phyloP scores from a whole-genome alignment of 306 rosid genomes.

The Betula pendula region DNA sequence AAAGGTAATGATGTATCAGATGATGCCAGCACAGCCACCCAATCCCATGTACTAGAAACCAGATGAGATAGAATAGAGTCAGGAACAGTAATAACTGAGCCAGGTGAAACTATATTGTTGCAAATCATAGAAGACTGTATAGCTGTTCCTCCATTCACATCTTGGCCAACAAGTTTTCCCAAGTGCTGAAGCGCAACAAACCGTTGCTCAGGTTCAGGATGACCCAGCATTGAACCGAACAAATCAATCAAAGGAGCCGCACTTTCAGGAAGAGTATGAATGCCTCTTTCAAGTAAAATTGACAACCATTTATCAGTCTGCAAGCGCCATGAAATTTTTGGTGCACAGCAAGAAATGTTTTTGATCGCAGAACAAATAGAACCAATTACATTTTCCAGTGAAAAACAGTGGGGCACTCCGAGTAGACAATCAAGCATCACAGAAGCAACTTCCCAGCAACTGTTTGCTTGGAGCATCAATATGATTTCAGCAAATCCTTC shows the following conservation, averaged over 20 bases:
- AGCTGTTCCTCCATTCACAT: conserved; percentile 42
- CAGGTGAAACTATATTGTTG: conserved; percentile 44
- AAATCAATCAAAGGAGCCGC: conserved; percentile 62
- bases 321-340: conserved; percentile 81
- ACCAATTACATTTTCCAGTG: conserved; percentile 55
- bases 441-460: conserved; percentile 91
- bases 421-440: conserved; percentile 77
- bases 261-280: conserved; percentile 54
- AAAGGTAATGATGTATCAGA: conserved; percentile 64
- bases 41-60: conserved; percentile 89
- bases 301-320: conserved; percentile 76
- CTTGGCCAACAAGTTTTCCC: conserved; percentile 70
- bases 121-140: conserved; percentile 38
- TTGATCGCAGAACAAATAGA: conserved; percentile 66
- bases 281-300: conserved; percentile 54
- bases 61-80: conserved; percentile 55
- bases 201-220: conserved; percentile 93
- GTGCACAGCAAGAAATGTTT: conserved; percentile 64
- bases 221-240: conserved; percentile 72
- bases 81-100: conserved; percentile 39
- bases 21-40: conserved; percentile 69
- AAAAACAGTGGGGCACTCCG: conserved; percentile 51
- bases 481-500: conserved; percentile 65
- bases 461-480: conserved; percentile 61
- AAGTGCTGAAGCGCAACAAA: conserved; percentile 66